These are phyloP conservation scores for Castanospermum australe DNA, from an alignment of 306 rosid species.

Conservation along the genomic window DNA sequence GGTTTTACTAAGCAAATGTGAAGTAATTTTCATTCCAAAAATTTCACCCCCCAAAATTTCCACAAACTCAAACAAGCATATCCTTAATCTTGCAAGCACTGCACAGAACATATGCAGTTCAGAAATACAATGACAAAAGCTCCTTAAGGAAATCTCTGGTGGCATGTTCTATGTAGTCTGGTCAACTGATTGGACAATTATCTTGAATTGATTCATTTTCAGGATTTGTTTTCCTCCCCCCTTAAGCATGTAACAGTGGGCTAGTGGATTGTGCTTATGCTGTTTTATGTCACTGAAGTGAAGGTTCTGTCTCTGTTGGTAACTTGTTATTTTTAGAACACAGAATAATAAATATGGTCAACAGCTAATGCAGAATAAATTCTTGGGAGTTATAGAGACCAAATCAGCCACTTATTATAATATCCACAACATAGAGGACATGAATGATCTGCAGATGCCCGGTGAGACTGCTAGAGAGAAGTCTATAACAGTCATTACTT, in stretches of 20 bases:
- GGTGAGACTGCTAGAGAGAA: neutral
- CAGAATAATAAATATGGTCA: neutral
- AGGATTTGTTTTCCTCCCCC: neutral
- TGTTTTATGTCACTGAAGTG: neutral
- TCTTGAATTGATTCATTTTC: neutral
- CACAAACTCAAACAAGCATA: too few species aligned
- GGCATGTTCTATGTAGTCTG: too few species aligned
- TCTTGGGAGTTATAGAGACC: neutral
- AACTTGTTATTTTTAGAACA: neutral
- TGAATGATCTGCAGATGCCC: neutral
- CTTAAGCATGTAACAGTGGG: neutral
- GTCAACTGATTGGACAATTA: neutral
- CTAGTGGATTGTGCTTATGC: slow-evolving; percentile 3
- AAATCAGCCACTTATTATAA: neutral
- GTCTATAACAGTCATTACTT: neutral
- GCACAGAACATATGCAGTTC: neutral
- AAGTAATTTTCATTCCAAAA: neutral
- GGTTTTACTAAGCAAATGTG: neutral
- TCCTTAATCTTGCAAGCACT: neutral
- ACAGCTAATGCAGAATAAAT: slow-evolving; percentile 32
- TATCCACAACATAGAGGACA: neutral
- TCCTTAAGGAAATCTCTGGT: neutral
- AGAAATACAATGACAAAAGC: neutral
- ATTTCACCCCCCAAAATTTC: too few species aligned
- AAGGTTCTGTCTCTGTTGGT: neutral